Base-by-base conservation (phyloP, 164 flowering plant species). In the Macadamia integrifolia region DNA sequence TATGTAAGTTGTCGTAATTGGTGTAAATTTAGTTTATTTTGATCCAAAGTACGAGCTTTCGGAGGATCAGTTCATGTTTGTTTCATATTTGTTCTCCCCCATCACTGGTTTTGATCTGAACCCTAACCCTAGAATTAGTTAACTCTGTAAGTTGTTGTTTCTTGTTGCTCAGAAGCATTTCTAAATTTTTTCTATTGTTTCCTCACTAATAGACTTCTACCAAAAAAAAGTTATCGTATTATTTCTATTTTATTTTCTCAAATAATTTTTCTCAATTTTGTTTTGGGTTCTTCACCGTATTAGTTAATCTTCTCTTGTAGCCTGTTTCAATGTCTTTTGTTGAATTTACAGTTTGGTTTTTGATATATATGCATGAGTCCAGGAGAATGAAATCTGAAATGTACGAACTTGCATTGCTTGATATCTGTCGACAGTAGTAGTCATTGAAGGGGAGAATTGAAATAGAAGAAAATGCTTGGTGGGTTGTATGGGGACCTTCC, bases 401-500 rank as follows among this genome's bases (percentile, higher is more conserved):
- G 2, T 29, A 18, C 18, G 7, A 43, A 52, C 44, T 60, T 48
- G 64, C 10, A 53, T 71, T 71, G 29, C 56, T 12, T 55, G 29
- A n/a, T 2, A 28, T 62, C 61, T 53, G 60, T 40, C 8, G 11
- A 13, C 53, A 50, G 12, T 35, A 64, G 59, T 42, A 9, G n/a
- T 61, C 42, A 46, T 23, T 18, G 17, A 10, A 53, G 40, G 17
- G 46, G 14, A 14, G 49, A 60, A 50, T 12, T 15, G 40, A 61
- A 52, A 52, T 43, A 10, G 42, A 60, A 46, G 17, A 65, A 71
- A 71, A 91, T 91, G 97, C 83, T 91, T 10, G 97, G 97, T n/a
- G 97, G 97, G 13, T 74, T 91, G 74, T 91, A 91, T 76, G 95
- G 97, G 28, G 97, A 91, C 65, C 88, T 91, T 15, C 94, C 97